Conservation (phyloP, 345 rosid species). For the Ailanthus altissimus region DNA sequence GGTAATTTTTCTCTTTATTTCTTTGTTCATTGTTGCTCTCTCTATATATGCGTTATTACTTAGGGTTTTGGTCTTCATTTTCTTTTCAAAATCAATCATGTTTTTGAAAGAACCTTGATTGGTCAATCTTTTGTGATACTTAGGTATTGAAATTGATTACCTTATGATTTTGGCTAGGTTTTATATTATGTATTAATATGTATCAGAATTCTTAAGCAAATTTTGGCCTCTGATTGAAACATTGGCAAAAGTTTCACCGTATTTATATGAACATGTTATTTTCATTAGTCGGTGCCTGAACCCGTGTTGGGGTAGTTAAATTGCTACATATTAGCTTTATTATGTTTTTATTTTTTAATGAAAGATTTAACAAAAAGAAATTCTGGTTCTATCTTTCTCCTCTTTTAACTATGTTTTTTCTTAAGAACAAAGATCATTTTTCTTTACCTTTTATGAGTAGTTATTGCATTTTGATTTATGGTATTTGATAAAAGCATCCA, state of each 20-base stretch:
- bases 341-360: neutral
- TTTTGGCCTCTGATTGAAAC: neutral
- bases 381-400: no score
- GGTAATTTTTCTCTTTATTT: slow-evolving; percentile 32
- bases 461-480: neutral
- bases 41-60: neutral
- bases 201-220: neutral
- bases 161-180: neutral
- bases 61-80: slow-evolving; percentile 16
- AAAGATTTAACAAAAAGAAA: no score
- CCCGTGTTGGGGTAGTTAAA: neutral
- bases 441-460: neutral
- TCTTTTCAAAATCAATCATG: slow-evolving; percentile 7
- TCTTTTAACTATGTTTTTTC: no score
- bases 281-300: no score
- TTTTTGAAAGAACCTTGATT: neutral
- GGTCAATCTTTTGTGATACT: neutral
- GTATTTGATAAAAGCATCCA: neutral
- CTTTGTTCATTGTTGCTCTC: neutral
- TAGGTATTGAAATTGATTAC: neutral
- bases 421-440: no score
- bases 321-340: neutral
- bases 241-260: no score
- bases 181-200: neutral
- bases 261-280: no score